phyloP scores from a whole-genome alignment of 192 early-diverging fungal species.

The Geranomyces variabilis region DNA sequence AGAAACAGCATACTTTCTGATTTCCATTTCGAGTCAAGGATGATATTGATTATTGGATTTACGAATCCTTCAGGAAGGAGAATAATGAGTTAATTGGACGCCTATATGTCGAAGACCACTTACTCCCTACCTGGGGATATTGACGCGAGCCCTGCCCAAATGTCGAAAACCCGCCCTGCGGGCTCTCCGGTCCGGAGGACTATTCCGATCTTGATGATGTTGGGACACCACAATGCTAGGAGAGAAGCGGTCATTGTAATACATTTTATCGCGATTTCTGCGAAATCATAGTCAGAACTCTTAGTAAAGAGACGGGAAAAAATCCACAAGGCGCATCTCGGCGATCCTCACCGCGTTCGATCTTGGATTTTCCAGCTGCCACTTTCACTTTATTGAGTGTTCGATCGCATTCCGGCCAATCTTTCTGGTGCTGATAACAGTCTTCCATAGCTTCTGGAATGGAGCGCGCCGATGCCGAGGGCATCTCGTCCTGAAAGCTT shows the following conservation, averaged over 20 bases:
- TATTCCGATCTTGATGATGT: neutral
- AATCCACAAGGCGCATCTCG: neutral
- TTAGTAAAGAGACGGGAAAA: neutral
- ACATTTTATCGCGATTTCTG: too few relatives aligned
- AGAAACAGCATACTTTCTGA: too few relatives aligned
- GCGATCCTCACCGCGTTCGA: neutral
- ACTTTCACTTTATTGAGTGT: neutral
- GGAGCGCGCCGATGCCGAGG: too few relatives aligned
- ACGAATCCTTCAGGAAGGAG: neutral
- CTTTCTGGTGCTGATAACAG: too few relatives aligned
- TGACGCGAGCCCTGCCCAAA: neutral
- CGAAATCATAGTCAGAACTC: neutral
- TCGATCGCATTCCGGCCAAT: neutral
- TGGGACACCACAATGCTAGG: neutral
- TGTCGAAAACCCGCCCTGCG: neutral
- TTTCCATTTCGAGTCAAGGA: conserved; percentile 1
- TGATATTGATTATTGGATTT: neutral
- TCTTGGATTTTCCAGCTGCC: neutral
- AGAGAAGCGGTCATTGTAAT: neutral
- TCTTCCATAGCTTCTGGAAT: too few relatives aligned
- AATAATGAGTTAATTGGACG: neutral
- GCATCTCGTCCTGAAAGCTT: too few relatives aligned
- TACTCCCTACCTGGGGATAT: neutral
- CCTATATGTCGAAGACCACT: too few relatives aligned
- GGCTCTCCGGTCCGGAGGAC: neutral